phyloP scores from a whole-genome alignment of 2,329 filamentous ascomycete species.

The Penicillium sp. region DNA sequence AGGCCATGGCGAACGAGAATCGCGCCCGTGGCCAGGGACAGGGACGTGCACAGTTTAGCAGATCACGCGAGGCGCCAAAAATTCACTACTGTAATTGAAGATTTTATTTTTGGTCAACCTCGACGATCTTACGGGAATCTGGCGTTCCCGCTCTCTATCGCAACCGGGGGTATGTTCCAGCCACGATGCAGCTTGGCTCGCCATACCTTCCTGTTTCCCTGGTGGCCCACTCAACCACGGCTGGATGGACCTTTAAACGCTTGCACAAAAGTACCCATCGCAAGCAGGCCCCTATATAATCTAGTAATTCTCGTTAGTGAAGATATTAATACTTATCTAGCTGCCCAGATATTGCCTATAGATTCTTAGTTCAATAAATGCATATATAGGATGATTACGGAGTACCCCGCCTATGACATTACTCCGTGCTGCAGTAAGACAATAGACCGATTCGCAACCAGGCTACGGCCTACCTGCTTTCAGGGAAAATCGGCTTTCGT shows the following conservation, averaged over 20 bases:
- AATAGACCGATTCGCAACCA: neutral
- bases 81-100: conserved; percentile 4
- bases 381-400: neutral
- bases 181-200: conserved; percentile 14
- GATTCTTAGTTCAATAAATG: neutral
- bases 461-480: neutral
- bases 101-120: neutral
- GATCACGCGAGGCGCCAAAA: conserved; percentile 17
- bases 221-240: neutral
- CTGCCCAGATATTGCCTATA: neutral
- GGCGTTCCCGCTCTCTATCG: conserved; percentile 12
- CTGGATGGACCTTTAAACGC: neutral
- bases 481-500: neutral
- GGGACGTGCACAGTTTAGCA: conserved; percentile 18
- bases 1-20: neutral
- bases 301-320: neutral
- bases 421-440: neutral
- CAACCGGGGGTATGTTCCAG: conserved; percentile 12
- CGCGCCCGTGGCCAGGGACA: conserved; percentile 17
- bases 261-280: neutral
- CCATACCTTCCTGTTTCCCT: conserved; percentile 18
- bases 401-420: too few relatives aligned
- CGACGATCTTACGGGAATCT: conserved; percentile 9
- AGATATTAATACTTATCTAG: neutral
- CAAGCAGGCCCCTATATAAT: neutral